Percentiles rank a stretch among this genome's conserved stretches.
These are phyloP conservation scores for Pseudozyma thailandica DNA, from an alignment of 1,284 basidiomycete genomes.

Conservation along the genomic window DNA sequence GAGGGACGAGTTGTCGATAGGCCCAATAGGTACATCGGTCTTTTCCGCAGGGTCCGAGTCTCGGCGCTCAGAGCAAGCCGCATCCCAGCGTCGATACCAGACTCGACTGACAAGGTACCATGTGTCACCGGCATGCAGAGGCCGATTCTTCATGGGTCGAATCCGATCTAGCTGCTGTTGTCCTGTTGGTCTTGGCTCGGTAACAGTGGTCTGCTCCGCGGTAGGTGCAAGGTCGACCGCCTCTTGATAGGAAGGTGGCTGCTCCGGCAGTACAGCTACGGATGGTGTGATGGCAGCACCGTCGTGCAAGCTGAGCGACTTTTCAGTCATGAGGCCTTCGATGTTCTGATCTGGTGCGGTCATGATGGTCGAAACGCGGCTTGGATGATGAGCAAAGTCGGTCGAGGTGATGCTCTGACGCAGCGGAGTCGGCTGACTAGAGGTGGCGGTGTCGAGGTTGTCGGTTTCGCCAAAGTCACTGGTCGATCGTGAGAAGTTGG, in stretches of 20 bases:
- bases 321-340: constrained; percentile 45
- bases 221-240: constrained; percentile 6
- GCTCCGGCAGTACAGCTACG: constrained; percentile 3
- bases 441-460: background rate
- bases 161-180: constrained; percentile 38
- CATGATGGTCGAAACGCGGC: constrained; percentile 9
- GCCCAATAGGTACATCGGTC: constrained; percentile 74
- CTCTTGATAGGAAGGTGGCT: constrained; percentile 40
- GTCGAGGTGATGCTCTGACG: constrained; percentile 39
- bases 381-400: constrained; percentile 6
- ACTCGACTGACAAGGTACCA: constrained; percentile 80
- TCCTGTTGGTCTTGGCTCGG: constrained; percentile 24
- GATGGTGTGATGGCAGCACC: constrained; percentile 8
- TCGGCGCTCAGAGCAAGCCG: constrained; percentile 75
- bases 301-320: constrained; percentile 44
- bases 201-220: background rate
- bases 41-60: constrained; percentile 76
- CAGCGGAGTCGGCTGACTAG: constrained; percentile 35
- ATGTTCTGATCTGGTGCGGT: constrained; percentile 37
- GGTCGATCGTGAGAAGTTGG: constrained; percentile 27
- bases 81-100: constrained; percentile 81
- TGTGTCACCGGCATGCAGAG: constrained; percentile 74
- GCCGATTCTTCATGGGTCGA: constrained; percentile 41
- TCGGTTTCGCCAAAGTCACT: constrained; percentile 43
- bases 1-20: constrained; percentile 79